Evolutionary conservation across 176 grass and related monocot genomes (phyloP).

Genomic region (Zea mays): Zm-B73-REFERENCE-NAM-5.0 NC_050100.1:3403501-3404000

Average conservation of each 20-base stretch:
- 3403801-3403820: slow-evolving; percentile 93
- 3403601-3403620: background rate
- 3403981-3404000: slow-evolving; percentile 95
- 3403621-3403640: background rate
- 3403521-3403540: slow-evolving; percentile 96
- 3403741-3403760: slow-evolving; percentile 88
- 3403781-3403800: slow-evolving; percentile 78
- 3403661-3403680: slow-evolving; percentile 2
- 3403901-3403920: slow-evolving; percentile 71
- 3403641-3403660: background rate
- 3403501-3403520: slow-evolving; percentile 94
- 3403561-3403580: slow-evolving; percentile 24
- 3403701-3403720: background rate
- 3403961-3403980: slow-evolving; percentile 38
- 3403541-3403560: slow-evolving; percentile 85
- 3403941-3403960: slow-evolving; percentile 12
- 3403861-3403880: slow-evolving; percentile 98
- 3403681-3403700: background rate
- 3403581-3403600: background rate
- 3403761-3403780: slow-evolving; percentile 84
- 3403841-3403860: slow-evolving; percentile 97
- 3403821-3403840: slow-evolving; percentile 93
- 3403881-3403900: slow-evolving; percentile 97
- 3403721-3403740: background rate
- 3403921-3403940: slow-evolving; percentile 21